phyloP scores from a whole-genome alignment of 805 yeast genomes.

The Dipodascopsis tothii region DNA sequence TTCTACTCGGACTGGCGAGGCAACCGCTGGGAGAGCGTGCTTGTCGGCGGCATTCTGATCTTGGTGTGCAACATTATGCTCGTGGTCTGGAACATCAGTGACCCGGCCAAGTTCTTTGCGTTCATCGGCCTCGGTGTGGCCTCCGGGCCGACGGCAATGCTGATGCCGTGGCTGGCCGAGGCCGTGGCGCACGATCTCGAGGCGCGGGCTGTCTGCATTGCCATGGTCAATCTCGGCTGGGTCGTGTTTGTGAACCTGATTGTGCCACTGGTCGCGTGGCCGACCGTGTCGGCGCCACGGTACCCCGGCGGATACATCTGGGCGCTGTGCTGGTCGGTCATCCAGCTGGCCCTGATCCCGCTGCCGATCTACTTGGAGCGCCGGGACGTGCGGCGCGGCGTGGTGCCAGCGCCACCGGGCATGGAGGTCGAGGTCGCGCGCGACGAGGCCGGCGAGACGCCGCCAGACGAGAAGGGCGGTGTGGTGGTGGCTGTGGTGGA shows the following conservation, averaged over 20 bases:
- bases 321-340: slow-evolving; percentile 3
- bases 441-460: too few relatives aligned
- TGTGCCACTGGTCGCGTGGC: slow-evolving; percentile 18
- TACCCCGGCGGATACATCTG: slow-evolving; percentile 12
- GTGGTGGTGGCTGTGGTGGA: too few relatives aligned
- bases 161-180: slow-evolving; percentile 19
- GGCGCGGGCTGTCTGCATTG: slow-evolving; percentile 17
- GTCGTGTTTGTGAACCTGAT: slow-evolving; percentile 16
- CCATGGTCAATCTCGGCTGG: slow-evolving; percentile 20
- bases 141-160: slow-evolving; percentile 17
- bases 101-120: slow-evolving; percentile 55
- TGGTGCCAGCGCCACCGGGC: too few relatives aligned
- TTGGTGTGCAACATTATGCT: slow-evolving; percentile 37
- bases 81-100: slow-evolving; percentile 50
- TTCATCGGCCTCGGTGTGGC: slow-evolving; percentile 28
- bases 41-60: slow-evolving; percentile 12
- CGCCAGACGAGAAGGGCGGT: too few relatives aligned
- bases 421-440: too few relatives aligned
- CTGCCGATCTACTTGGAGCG: slow-evolving; percentile 8
- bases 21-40: slow-evolving; percentile 12
- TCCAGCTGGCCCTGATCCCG: slow-evolving; percentile 6
- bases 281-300: slow-evolving; percentile 8
- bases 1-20: slow-evolving; percentile 39
- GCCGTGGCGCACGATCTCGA: slow-evolving; percentile 15
- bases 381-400: slow-evolving; percentile 8